A percentile compares a stretch with the other conserved stretches of the same genome.
Conservation (phyloP, 805 yeast species). For the Metschnikowia bowlesiae region DNA sequence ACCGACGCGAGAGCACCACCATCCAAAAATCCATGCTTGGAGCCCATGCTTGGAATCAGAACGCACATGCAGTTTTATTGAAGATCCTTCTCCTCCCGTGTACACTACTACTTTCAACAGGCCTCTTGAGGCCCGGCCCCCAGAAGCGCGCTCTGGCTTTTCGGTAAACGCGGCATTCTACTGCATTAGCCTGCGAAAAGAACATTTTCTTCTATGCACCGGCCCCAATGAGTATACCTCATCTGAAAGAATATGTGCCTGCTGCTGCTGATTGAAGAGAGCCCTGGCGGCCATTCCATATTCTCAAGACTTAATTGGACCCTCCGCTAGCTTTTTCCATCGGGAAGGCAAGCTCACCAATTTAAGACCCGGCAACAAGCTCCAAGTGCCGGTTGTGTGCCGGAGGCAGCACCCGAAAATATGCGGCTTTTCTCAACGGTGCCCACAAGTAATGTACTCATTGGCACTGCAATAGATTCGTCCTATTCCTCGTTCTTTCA, state of each 20-base stretch:
- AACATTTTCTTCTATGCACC: neutral
- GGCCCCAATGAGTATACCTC: neutral
- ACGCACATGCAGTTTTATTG: too few species aligned
- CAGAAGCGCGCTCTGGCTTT: too few species aligned
- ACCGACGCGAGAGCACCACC: too few species aligned
- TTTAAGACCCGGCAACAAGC: neutral
- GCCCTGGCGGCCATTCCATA: too few species aligned
- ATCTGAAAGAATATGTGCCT: too few species aligned
- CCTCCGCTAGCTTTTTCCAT: too few species aligned
- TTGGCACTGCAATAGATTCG: neutral
- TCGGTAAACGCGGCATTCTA: neutral
- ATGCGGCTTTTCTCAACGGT: conserved; percentile 4
- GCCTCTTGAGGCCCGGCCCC: neutral
- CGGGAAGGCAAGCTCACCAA: neutral
- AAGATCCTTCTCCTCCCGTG: too few species aligned
- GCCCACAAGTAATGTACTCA: neutral
- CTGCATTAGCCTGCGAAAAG: neutral
- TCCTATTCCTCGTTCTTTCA: neutral
- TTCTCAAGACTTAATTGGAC: neutral
- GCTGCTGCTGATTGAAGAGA: too few species aligned
- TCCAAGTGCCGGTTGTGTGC: neutral
- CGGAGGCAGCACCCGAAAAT: conserved; percentile 2
- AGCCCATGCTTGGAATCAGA: too few species aligned
- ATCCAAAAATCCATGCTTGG: too few species aligned
- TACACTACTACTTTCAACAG: too few species aligned